These are phyloP conservation scores for Salix arbutifolia DNA, from an alignment of 345 rosid species.

Conservation along the genomic window DNA sequence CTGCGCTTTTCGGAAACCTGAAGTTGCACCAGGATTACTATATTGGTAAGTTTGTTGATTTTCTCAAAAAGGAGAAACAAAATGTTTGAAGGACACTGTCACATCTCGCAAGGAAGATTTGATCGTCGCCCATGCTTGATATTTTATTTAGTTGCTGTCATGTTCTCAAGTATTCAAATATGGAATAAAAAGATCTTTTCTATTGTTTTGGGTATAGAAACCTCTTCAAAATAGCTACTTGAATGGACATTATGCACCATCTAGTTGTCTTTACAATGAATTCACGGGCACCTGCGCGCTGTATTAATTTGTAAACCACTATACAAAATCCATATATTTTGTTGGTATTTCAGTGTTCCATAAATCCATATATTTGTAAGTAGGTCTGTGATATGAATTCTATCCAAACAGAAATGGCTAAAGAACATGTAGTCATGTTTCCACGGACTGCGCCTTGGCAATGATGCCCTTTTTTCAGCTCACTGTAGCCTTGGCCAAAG, in stretches of 20 bases:
- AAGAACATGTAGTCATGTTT: too few relatives aligned
- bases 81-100: not conserved
- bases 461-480: too few relatives aligned
- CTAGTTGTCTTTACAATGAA: not conserved
- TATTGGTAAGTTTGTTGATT: slow-evolving; percentile 13
- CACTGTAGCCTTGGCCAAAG: too few relatives aligned
- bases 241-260: not conserved
- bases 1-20: slow-evolving; percentile 1
- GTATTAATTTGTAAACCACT: too few relatives aligned
- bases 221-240: not conserved
- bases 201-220: too few relatives aligned
- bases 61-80: slow-evolving; percentile 3
- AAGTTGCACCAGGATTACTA: slow-evolving; percentile 19
- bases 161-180: not conserved
- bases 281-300: too few relatives aligned
- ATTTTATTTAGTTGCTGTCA: not conserved
- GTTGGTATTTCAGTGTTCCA: too few relatives aligned
- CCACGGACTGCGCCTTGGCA: too few relatives aligned
- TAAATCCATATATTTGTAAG: too few relatives aligned
- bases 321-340: too few relatives aligned
- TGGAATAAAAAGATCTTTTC: not conserved
- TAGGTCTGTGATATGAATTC: too few relatives aligned
- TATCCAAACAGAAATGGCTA: too few relatives aligned
- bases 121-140: not conserved
- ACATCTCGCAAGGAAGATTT: not conserved